Evolutionary conservation across 176 grass and related monocot genomes (phyloP), one percentile per base, ranked within the genome.

Genomic region (Elaeis guineensis): DNA sequence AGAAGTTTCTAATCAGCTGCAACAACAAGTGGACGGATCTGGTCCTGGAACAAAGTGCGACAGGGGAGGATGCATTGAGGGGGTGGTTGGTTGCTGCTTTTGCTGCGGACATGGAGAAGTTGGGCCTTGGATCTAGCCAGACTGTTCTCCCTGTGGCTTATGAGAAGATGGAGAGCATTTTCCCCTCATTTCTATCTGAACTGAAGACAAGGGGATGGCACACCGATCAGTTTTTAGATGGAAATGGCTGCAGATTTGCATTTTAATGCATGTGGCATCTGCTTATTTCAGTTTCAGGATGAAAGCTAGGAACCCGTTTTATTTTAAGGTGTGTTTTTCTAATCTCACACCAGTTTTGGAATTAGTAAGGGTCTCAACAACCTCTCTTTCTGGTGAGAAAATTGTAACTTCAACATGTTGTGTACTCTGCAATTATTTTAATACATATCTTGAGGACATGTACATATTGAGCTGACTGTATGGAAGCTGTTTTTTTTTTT

Each of bases 51-150:
- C 77, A 76, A 65, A 83, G 49, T 9, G 82, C 88, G 3, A 86
- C 82, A 0, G 88, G 88, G 51, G 94, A 99, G 56, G 94, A 99
- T 55, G 85, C 82, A 1, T 19, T 99, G 4, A 78, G 82, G 67
- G 94, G 88, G 1, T 99, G 94, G 82, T 48, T 99, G 23, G 84
- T 93, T 2, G 88, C 94, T 2, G 94, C 88, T 52, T 89, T 93
- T 26, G 81, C 81, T 54, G 73, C 48, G 5, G 88, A 92, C 50
- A 77, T 93, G 84, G 82, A 92, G 66, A 89, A 55, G 0, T 80
- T 69, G 15, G 28, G 19, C 22, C 24, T 18, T 16, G 64, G 71
- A 57, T 73, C 73, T 1, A 63, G 66, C 2, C 57, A 76, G 15
- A n/a, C 72, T 1, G 74, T 77, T 55, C 71, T 92, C 4, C 29